These are phyloP conservation scores for Skeletonema costatum DNA, from an alignment of 108 stramenopile species.

Conservation along the genomic window DNA sequence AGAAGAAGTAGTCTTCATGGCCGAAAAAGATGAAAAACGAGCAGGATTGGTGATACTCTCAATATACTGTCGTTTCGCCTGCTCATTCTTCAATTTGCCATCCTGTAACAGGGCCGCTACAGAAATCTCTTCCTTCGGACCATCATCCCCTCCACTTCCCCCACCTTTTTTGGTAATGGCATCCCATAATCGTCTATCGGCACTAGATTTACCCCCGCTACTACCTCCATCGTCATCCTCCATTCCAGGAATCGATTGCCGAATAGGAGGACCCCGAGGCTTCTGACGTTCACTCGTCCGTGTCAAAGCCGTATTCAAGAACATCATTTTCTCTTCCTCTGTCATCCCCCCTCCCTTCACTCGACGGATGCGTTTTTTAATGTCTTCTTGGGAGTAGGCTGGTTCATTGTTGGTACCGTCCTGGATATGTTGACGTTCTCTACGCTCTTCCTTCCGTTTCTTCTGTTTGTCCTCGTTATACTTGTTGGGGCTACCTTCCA, in stretches of 20 bases:
- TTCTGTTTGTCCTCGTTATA: constrained; percentile 3
- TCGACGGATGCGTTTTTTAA: constrained; percentile 54
- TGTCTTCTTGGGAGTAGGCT: constrained; percentile 21
- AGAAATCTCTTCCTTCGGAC: constrained; percentile 2
- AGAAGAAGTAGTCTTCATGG: constrained; percentile 11
- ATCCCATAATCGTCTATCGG: constrained; percentile 41
- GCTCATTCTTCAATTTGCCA: constrained; percentile 41
- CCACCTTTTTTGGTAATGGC: constrained; percentile 30
- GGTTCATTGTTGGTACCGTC: background rate
- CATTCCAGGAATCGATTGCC: constrained; percentile 41
- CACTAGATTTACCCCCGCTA: background rate
- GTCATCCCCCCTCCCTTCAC: constrained; percentile 63
- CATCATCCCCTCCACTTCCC: background rate
- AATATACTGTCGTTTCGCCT: constrained; percentile 56
- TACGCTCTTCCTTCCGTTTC: background rate
- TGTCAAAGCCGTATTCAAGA: constrained; percentile 51
- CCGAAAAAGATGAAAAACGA: constrained; percentile 53
- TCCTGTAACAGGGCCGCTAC: constrained; percentile 34
- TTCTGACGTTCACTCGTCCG: constrained; percentile 30
- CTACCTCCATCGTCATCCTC: constrained; percentile 11
- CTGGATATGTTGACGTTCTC: background rate
- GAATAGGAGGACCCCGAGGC: constrained; percentile 41
- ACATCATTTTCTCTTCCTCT: constrained; percentile 58
- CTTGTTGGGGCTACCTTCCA: constrained; percentile 21
- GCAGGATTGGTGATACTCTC: constrained; percentile 60